Conservation (phyloP, 179 eudicot genomes). For the Vitellaria paradoxa region DNA sequence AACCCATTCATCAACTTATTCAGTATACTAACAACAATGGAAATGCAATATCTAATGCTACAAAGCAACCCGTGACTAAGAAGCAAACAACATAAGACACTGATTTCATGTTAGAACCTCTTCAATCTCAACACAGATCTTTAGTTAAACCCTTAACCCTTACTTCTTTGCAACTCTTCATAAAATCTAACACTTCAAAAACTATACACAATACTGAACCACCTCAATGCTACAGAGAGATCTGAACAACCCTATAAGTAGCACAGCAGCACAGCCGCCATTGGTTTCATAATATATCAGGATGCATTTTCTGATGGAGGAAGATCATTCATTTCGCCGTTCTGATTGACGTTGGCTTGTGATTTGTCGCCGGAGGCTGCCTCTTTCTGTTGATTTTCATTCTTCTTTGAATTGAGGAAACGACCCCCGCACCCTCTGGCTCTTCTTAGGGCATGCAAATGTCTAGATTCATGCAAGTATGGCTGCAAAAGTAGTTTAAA, state of each 20-base stretch:
- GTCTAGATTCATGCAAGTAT: slow-evolving; percentile 75
- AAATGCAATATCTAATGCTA: not conserved
- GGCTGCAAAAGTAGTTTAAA: slow-evolving; percentile 39
- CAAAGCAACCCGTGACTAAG: not conserved
- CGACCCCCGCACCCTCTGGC: slow-evolving; percentile 86
- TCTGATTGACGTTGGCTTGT: slow-evolving; percentile 29
- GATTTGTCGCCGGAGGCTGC: slow-evolving; percentile 29
- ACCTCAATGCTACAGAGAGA: too few species aligned
- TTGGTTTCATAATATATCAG: not conserved
- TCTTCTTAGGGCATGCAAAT: slow-evolving; percentile 69
- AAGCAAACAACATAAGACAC: not conserved
- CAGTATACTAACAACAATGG: slow-evolving; percentile 3
- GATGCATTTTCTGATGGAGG: slow-evolving; percentile 20
- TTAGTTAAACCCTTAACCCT: not conserved
- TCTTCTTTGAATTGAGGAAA: slow-evolving; percentile 41
- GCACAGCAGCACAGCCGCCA: too few species aligned
- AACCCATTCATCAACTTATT: slow-evolving; percentile 4
- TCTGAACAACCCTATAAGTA: not conserved
- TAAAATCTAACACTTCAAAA: not conserved
- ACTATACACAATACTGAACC: not conserved
- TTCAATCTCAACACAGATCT: slow-evolving; percentile 3
- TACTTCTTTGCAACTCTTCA: not conserved
- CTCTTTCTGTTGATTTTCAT: slow-evolving; percentile 34
- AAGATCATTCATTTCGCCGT: slow-evolving; percentile 21
- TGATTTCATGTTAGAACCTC: slow-evolving; percentile 3